phyloP scores from a whole-genome alignment of 345 rosid species.

The Garcia nutans region DNA sequence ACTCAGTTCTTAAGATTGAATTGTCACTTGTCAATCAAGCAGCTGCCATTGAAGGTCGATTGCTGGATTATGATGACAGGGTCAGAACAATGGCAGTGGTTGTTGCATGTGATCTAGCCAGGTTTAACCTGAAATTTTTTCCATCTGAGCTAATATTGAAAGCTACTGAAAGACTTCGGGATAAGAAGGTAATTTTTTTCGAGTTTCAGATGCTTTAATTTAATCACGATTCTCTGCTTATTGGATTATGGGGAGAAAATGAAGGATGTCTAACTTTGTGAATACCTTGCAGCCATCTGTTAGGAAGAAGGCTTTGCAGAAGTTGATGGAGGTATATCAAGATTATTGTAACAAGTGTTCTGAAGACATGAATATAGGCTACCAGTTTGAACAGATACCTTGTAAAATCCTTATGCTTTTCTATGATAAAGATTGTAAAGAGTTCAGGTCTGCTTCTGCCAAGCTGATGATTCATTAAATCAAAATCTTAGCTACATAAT shows the following conservation, averaged over 20 bases:
- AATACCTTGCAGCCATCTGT: conserved; percentile 55
- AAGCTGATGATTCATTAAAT: conserved; percentile 16
- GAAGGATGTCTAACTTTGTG: neutral
- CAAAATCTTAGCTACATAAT: neutral
- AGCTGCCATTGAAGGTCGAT: conserved; percentile 79
- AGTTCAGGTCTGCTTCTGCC: conserved; percentile 53
- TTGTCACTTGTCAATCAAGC: conserved; percentile 25
- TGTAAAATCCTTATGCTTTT: conserved; percentile 80
- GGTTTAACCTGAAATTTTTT: conserved; percentile 46
- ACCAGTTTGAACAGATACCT: conserved; percentile 78
- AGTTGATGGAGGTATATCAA: conserved; percentile 76
- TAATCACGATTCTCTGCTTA: neutral
- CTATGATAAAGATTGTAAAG: conserved; percentile 71
- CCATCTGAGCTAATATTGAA: conserved; percentile 57
- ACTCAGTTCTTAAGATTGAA: neutral
- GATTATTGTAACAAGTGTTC: conserved; percentile 76
- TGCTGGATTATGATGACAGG: conserved; percentile 81
- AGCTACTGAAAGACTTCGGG: conserved; percentile 79
- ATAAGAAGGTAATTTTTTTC: conserved; percentile 68
- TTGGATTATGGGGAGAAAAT: no score
- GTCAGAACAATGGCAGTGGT: conserved; percentile 76
- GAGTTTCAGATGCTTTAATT: conserved; percentile 1
- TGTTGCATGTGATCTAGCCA: conserved; percentile 76
- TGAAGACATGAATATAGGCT: conserved; percentile 50
- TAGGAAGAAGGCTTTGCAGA: conserved; percentile 78